Evolutionary conservation across 164 flowering plant species (phyloP).

Genomic region (Paratinospora sagittata): DNA sequence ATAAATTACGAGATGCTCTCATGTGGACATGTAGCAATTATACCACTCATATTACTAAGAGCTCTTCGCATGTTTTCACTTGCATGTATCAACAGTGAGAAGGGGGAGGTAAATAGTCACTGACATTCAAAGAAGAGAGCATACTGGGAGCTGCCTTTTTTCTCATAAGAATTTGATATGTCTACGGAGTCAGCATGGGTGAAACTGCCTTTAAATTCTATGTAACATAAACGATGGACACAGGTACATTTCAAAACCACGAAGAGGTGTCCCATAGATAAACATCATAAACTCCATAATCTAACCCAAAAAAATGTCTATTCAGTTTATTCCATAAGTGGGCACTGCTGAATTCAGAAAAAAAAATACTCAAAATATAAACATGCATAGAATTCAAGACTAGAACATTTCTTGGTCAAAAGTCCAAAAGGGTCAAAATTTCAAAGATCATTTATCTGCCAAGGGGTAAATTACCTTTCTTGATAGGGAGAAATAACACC

Average conservation of each 20-base stretch:
- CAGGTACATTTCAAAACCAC: neutral
- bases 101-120: neutral
- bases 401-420: too few relatives aligned
- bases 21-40: neutral
- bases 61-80: neutral
- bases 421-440: too few relatives aligned
- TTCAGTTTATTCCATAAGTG: too few relatives aligned
- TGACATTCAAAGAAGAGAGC: neutral
- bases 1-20: constrained; percentile 7
- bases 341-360: too few relatives aligned
- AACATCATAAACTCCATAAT: neutral
- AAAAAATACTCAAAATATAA: too few relatives aligned
- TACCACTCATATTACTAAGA: neutral
- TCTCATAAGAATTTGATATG: neutral
- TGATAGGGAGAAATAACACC: too few relatives aligned
- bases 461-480: too few relatives aligned
- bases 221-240: neutral
- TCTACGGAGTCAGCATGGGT: neutral
- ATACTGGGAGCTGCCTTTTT: neutral
- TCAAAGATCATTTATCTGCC: too few relatives aligned
- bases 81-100: constrained; percentile 1
- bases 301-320: neutral
- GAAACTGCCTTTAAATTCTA: neutral
- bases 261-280: neutral
- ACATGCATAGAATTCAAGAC: too few relatives aligned